A percentile compares a stretch with the other conserved stretches of the same genome.
These are phyloP conservation scores for Heritiera fomes DNA, from an alignment of 345 rosid species.

Conservation along the genomic window DNA sequence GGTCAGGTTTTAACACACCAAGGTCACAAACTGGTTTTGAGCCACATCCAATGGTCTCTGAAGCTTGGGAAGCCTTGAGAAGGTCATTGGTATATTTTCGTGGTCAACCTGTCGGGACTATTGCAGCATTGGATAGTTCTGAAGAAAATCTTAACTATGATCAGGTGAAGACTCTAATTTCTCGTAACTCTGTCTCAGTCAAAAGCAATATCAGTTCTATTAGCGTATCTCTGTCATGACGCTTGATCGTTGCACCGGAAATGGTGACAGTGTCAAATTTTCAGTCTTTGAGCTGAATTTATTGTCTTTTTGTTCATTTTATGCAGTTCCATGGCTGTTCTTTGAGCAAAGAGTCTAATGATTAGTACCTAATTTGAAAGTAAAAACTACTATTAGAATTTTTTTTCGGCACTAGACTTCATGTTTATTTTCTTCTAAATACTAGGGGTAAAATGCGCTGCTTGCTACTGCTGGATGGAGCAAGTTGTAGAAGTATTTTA, in stretches of 20 bases:
- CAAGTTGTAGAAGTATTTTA: not conserved
- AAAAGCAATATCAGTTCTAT: not conserved
- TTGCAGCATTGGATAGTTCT: conserved; percentile 79
- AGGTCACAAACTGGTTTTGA: conserved; percentile 46
- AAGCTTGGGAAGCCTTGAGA: conserved; percentile 88
- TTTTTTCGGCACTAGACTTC: not conserved
- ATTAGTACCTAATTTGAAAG: not conserved
- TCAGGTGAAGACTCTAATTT: conserved; percentile 54
- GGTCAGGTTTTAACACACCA: conserved; percentile 73
- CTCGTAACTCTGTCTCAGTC: not conserved
- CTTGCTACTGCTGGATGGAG: not conserved
- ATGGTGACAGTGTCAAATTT: not conserved
- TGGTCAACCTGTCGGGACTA: conserved; percentile 88
- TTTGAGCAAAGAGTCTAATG: not conserved
- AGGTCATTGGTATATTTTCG: conserved; percentile 74
- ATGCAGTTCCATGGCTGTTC: not conserved
- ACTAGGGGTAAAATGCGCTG: not conserved
- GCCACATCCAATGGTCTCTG: conserved; percentile 66
- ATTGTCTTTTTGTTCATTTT: not conserved
- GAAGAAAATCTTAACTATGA: conserved; percentile 89
- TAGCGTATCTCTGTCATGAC: not conserved
- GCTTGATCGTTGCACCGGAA: not conserved
- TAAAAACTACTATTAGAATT: not conserved
- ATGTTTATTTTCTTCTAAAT: not conserved
- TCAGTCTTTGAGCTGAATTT: not conserved